phyloP scores from a whole-genome alignment of 1,139 yeast genomes.

The Taphrina betulina region DNA sequence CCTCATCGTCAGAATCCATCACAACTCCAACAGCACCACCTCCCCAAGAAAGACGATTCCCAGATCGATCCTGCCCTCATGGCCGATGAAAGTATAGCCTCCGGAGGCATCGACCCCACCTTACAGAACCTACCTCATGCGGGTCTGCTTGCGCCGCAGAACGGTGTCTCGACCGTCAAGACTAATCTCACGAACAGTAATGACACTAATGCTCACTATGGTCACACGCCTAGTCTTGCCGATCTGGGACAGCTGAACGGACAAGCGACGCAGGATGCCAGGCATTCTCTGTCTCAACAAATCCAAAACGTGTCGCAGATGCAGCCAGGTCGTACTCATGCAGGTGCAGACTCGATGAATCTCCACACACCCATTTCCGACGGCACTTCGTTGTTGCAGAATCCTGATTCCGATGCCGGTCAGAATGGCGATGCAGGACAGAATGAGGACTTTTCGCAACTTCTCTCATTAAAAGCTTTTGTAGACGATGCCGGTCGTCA shows the following conservation, averaged over 20 bases:
- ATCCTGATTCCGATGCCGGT: background rate
- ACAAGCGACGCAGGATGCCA: background rate
- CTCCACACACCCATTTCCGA: background rate
- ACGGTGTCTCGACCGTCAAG: background rate
- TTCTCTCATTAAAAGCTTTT: slow-evolving; percentile 9
- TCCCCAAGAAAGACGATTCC: background rate
- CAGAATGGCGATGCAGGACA: slow-evolving; percentile 3
- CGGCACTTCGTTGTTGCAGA: too few species aligned
- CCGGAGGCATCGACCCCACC: background rate
- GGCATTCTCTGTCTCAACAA: background rate
- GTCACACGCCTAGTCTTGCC: background rate
- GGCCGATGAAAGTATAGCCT: background rate
- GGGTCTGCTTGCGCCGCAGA: background rate
- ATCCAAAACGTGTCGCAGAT: background rate
- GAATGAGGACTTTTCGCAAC: slow-evolving; percentile 16
- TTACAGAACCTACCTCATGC: background rate
- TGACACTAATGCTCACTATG: too few species aligned
- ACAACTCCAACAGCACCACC: background rate
- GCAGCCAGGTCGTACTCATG: background rate
- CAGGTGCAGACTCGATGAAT: background rate
- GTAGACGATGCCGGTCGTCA: slow-evolving; percentile 6
- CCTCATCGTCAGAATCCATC: background rate
- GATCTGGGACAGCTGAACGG: background rate
- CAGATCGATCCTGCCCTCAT: slow-evolving; percentile 17
- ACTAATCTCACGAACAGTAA: too few species aligned